A percentile compares a stretch with the other conserved stretches of the same genome.
Evolutionary conservation across 371 early-diverging fungal species (phyloP).

Genomic region (Saksenaea vasiformis): DNA sequence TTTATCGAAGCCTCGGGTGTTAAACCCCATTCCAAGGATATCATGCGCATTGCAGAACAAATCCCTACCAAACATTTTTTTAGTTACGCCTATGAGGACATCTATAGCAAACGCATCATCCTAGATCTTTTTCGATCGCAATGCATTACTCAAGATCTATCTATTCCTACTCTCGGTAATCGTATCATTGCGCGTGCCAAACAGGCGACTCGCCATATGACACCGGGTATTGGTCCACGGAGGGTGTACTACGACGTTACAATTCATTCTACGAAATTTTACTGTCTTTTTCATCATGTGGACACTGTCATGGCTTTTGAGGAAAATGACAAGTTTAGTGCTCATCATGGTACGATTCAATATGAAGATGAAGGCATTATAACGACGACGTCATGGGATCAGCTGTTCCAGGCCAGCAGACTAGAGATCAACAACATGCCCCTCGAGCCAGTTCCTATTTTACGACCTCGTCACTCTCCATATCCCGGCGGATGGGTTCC

Average conservation of each 20-base stretch:
- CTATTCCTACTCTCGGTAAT: background rate
- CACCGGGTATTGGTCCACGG: background rate
- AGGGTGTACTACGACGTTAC: background rate
- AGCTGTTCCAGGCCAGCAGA: background rate
- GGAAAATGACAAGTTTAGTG: background rate
- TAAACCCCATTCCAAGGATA: background rate
- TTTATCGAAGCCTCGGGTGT: background rate
- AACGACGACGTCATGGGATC: background rate
- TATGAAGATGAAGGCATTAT: background rate
- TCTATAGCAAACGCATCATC: background rate
- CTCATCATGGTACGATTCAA: background rate
- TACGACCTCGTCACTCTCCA: background rate
- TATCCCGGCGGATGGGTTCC: slow-evolving; percentile 10
- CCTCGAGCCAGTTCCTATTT: background rate
- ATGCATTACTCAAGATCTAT: background rate
- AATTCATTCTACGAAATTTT: background rate
- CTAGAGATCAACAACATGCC: background rate
- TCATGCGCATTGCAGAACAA: background rate
- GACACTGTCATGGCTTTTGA: background rate
- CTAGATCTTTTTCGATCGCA: background rate
- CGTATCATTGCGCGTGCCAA: background rate
- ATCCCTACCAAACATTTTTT: background rate
- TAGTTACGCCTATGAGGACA: background rate
- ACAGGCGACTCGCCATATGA: slow-evolving; percentile 4
- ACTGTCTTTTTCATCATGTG: background rate